phyloP scores from a whole-genome alignment of 495 filamentous ascomycete genomes.

The Podospora comata region DNA sequence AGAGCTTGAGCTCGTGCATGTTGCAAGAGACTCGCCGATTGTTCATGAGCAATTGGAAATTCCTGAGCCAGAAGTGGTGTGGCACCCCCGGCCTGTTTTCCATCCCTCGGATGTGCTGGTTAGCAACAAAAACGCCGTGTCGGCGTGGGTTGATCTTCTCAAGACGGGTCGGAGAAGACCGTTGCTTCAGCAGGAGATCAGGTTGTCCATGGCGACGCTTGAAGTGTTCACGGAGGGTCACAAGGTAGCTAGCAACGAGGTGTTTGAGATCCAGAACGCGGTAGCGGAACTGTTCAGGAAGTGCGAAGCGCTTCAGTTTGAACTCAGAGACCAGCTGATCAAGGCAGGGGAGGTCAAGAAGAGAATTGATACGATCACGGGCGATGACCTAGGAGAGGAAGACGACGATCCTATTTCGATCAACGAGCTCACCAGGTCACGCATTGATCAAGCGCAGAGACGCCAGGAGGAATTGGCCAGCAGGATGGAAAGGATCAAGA shows the following conservation, averaged over 20 bases:
- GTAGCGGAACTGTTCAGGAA: slow-evolving; percentile 80
- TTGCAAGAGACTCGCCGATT: slow-evolving; percentile 30
- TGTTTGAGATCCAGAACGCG: slow-evolving; percentile 64
- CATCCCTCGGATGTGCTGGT: slow-evolving; percentile 61
- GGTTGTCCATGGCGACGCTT: slow-evolving; percentile 70
- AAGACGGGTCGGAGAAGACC: slow-evolving; percentile 57
- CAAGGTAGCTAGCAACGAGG: slow-evolving; percentile 69
- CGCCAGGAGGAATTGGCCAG: slow-evolving; percentile 57
- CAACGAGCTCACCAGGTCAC: slow-evolving; percentile 54
- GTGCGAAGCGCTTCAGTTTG: slow-evolving; percentile 67
- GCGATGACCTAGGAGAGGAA: slow-evolving; percentile 46
- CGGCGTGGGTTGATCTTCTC: slow-evolving; percentile 59
- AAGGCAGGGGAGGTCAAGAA: slow-evolving; percentile 64
- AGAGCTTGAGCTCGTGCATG: slow-evolving; percentile 38
- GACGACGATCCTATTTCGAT: slow-evolving; percentile 46
- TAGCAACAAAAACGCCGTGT: slow-evolving; percentile 55
- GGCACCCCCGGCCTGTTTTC: slow-evolving; percentile 63
- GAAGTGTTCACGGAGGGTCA: slow-evolving; percentile 75
- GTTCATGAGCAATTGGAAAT: slow-evolving; percentile 26
- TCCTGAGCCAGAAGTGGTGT: slow-evolving; percentile 36
- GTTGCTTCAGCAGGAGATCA: slow-evolving; percentile 65
- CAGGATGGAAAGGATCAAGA: slow-evolving; percentile 62
- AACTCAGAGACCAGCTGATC: slow-evolving; percentile 68
- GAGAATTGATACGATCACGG: slow-evolving; percentile 63
- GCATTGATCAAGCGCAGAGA: slow-evolving; percentile 57